Conservation (phyloP, 768 basidiomycete genomes). For the Termitomyces sp. region DNA sequence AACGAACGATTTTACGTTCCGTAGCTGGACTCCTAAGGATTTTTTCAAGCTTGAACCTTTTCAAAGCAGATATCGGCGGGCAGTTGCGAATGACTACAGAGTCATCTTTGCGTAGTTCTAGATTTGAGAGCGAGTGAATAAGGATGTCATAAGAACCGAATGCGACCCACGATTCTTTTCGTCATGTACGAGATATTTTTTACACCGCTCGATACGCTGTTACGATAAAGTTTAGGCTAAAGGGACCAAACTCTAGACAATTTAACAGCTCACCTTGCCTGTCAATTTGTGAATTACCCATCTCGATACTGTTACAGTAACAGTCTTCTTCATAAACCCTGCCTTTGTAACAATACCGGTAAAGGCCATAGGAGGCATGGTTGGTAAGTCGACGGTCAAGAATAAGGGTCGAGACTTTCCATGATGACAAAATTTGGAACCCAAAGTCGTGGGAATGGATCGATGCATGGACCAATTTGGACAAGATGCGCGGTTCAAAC, state of each 20-base stretch:
- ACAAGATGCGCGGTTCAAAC: too few species aligned
- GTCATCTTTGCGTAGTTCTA: constrained; percentile 65
- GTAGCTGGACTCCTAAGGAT: constrained; percentile 64
- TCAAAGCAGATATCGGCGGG: constrained; percentile 72
- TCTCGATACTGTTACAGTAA: constrained; percentile 75
- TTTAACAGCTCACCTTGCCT: constrained; percentile 53
- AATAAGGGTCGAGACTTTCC: background rate
- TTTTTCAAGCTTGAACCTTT: constrained; percentile 68
- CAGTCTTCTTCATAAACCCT: constrained; percentile 81
- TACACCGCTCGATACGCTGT: constrained; percentile 69
- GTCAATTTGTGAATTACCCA: constrained; percentile 68
- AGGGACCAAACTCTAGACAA: too few species aligned
- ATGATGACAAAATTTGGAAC: background rate
- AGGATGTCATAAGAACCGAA: background rate
- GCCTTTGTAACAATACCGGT: constrained; percentile 73
- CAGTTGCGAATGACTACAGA: constrained; percentile 76
- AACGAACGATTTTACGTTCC: constrained; percentile 42
- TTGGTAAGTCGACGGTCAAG: background rate
- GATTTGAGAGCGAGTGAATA: constrained; percentile 2
- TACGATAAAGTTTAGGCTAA: constrained; percentile 1
- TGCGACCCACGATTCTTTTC: constrained; percentile 54
- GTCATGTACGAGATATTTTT: constrained; percentile 77
- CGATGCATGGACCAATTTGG: background rate
- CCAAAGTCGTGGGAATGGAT: constrained; percentile 1
- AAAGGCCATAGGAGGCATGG: constrained; percentile 77